Evolutionary conservation across 495 filamentous ascomycete genomes (phyloP), one percentile per base, ranked within the genome.

Genomic region (Penicillium parvum): DNA sequence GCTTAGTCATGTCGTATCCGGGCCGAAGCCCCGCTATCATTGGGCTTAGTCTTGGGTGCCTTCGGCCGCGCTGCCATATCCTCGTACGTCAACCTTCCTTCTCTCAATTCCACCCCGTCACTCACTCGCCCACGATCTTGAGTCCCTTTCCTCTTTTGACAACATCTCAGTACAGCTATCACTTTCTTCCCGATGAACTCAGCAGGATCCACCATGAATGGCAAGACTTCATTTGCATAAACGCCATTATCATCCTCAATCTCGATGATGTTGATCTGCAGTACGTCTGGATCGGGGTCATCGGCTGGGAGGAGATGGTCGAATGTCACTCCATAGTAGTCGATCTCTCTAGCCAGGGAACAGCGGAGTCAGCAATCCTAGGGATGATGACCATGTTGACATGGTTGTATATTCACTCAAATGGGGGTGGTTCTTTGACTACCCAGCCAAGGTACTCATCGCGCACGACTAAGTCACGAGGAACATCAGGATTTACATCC

Each of bases 291-390:
- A 33, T 60, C 30, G 27, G 20, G 19, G 32, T 69, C 57, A 33
- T 61, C 52, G n/a, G 38, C 27, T 17, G 55, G 57, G 14, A 65
- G 52, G 36, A 65, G 57, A 42, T 69, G 57, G 44, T 69, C 64
- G 40, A 69, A 69, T 43, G 58, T 65, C 12, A 68, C 55, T 12
- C 64, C 60, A 49, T 66, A 68, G 37, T 65, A 65, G 45, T 69
- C 62, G 48, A 71, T 66, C 30, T 51, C 14, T 12, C 60, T 66
- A 49, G n/a, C n/a, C n/a, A n/a, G n/a, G n/a, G n/a, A n/a, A n/a
- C n/a, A n/a, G n/a, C n/a, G n/a, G n/a, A n/a, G n/a, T n/a, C n/a
- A n/a, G n/a, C n/a, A n/a, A n/a, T n/a, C n/a, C n/a, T n/a, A n/a
- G n/a, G n/a, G n/a, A n/a, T n/a, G n/a, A n/a, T n/a, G n/a, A n/a